Base-by-base conservation (phyloP, 192 early-diverging fungal genomes). In the Podila epicladia region DNA sequence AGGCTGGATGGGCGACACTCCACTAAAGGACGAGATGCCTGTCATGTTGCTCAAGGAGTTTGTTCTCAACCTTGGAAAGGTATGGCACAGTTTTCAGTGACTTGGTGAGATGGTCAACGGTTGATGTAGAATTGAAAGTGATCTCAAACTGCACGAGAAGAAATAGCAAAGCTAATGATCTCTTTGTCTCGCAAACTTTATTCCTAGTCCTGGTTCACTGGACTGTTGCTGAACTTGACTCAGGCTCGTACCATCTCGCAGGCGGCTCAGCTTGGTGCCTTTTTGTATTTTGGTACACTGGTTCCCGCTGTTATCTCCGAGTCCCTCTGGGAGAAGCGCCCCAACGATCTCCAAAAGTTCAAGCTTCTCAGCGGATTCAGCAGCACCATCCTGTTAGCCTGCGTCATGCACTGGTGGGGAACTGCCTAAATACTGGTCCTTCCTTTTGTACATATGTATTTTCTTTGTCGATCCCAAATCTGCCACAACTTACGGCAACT, bases 381-480 rank as follows among this genome's bases (percentile, higher is more conserved):
- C 49, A 80, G 71, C 67, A 80, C 71, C 9, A 48, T 80, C 28
- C 2, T 80, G 32, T 41, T 80, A 29, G 41, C 71, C 37, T 73
- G 71, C 35, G 5, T 73, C 28, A 69, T 80, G 70, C 77, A 80
- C 55, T 80, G 71, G 77, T 80, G 77, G 77, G 77, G 77, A 22
- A 80, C 77, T 41, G 71, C 61, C 24, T 80, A 73, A 61, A 65
- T 65, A 17, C 1, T 53, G 50, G 33, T 28, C 20, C 9, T 33
- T 9, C 35, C 24, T 65, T 15, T 22, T 65, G 20, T 48, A 50
- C 49, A 19, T 65, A 48, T 8, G 9, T 51, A 29, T 37, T 37
- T 37, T 37, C 9, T 45, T 45, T 45, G 41, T 45, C 12, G 41
- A 15, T 15, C 35, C 41, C 41, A 45, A 45, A 45, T 15, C 41